These are phyloP conservation scores for Golovinomyces cichoracearum DNA, from an alignment of 2,329 filamentous ascomycete genomes.

Conservation along the genomic window DNA sequence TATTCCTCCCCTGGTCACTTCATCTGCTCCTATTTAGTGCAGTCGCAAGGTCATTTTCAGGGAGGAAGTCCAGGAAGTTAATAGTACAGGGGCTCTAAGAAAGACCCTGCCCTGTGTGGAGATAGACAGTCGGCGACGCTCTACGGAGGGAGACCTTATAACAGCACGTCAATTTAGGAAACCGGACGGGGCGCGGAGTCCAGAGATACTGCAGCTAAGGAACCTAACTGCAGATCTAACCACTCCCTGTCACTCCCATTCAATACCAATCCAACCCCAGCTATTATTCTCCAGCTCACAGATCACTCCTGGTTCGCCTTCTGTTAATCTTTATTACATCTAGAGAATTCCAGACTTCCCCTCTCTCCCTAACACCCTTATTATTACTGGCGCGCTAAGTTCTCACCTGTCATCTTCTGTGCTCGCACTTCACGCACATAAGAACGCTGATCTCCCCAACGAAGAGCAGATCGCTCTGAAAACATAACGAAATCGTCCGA, in stretches of 20 bases:
- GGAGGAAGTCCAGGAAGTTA: too few species aligned
- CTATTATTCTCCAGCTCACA: background rate
- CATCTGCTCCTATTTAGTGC: background rate
- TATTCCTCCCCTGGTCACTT: background rate
- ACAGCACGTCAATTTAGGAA: background rate
- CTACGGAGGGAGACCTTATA: too few species aligned
- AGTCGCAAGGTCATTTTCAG: too few species aligned
- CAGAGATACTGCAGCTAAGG: conserved; percentile 1
- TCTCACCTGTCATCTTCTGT: background rate
- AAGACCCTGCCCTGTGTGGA: too few species aligned
- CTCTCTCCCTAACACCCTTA: background rate
- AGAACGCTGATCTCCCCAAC: conserved; percentile 2
- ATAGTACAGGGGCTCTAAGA: background rate
- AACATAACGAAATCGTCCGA: conserved; percentile 1
- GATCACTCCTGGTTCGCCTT: background rate
- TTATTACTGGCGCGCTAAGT: background rate
- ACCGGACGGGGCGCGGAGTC: background rate
- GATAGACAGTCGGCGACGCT: too few species aligned
- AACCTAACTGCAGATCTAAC: background rate
- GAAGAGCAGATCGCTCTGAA: background rate
- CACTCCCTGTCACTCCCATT: background rate
- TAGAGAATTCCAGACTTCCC: background rate
- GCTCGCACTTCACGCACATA: conserved; percentile 1
- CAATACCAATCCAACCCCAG: background rate
- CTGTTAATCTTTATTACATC: background rate